Base-by-base conservation (phyloP, 164 flowering plant genomes). In the Hamamelis virginiana region DNA sequence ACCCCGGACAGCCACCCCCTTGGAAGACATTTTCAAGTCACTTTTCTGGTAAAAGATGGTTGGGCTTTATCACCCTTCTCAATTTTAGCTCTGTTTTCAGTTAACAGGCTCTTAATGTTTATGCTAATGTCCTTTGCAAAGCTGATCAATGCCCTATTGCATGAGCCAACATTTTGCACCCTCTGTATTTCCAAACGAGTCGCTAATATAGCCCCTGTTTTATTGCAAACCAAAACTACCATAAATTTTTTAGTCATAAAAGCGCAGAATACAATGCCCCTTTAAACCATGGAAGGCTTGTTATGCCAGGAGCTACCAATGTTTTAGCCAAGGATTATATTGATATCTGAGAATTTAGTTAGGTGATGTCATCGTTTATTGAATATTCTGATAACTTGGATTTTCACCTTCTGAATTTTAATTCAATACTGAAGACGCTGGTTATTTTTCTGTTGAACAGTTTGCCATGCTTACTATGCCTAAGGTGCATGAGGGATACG, bases 1-100 rank as follows among this genome's bases (percentile, higher is more conserved):
- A 76, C 99, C 97, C 4, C 87, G 98, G 74, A 93, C 99, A 26
- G 88, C 96, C 33, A 89, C 96, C 27, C 92, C 93, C n/a, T 81
- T 91, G 83, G 97, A 96, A 81, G 89, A 89, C 76, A 83, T 90
- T 56, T 91, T 88, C 87, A 85, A 92, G 83, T 92, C 97, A 25
- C 91, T 95, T 80, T 85, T 95, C 83, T 95, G 99, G 99, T 92
- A 91, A 75, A 60, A 44, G 50, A 50, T 72, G 38, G 65, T 48
- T 66, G 47, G 33, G 72, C 59, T 66, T 60, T 38, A n/a, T 69
- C 55, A 21, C 66, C 44, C 69, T 75, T 75, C 13, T 53, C 43
- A 46, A 5, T 41, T 44, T 18, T 46, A 22, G 23, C 23, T 44
- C 22, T 59, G 62, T 3, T 51, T 33, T 2, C 41, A 33, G 41